phyloP scores from a whole-genome alignment of 2,329 filamentous ascomycete genomes.

The Aureobasidium sp. region DNA sequence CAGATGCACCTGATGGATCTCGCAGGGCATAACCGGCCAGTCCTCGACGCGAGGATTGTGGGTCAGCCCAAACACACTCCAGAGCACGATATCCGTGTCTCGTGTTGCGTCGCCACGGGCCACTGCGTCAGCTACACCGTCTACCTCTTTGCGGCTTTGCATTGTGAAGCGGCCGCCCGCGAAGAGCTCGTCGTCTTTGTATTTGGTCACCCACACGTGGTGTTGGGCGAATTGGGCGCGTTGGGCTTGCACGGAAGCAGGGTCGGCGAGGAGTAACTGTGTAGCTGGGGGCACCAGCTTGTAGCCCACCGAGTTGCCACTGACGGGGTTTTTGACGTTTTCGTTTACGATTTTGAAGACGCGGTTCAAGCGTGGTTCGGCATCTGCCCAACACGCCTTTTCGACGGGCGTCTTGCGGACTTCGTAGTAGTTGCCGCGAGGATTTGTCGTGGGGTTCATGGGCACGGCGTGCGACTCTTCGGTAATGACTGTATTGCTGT shows the following conservation, averaged over 20 bases:
- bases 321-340: constrained; percentile 36
- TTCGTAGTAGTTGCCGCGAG: constrained; percentile 55
- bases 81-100: constrained; percentile 44
- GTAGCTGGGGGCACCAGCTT: constrained; percentile 43
- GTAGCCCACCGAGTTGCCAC: constrained; percentile 41
- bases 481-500: constrained; percentile 45
- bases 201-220: constrained; percentile 49
- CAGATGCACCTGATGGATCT: constrained; percentile 42
- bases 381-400: constrained; percentile 22
- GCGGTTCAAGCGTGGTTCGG: constrained; percentile 43
- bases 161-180: constrained; percentile 44
- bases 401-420: constrained; percentile 35
- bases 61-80: constrained; percentile 45
- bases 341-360: constrained; percentile 50
- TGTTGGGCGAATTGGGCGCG: constrained; percentile 45
- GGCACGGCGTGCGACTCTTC: constrained; percentile 48
- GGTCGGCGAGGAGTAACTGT: constrained; percentile 44
- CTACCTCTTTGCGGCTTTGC: constrained; percentile 34
- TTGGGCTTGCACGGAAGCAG: constrained; percentile 38
- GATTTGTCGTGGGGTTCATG: constrained; percentile 49
- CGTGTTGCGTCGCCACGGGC: constrained; percentile 36
- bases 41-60: constrained; percentile 48
- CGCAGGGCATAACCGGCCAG: constrained; percentile 45
- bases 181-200: constrained; percentile 46
- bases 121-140: constrained; percentile 39